Evolutionary conservation across 495 filamentous ascomycete genomes (phyloP).

Genomic region (Hyaloscypha variabilis): DNA sequence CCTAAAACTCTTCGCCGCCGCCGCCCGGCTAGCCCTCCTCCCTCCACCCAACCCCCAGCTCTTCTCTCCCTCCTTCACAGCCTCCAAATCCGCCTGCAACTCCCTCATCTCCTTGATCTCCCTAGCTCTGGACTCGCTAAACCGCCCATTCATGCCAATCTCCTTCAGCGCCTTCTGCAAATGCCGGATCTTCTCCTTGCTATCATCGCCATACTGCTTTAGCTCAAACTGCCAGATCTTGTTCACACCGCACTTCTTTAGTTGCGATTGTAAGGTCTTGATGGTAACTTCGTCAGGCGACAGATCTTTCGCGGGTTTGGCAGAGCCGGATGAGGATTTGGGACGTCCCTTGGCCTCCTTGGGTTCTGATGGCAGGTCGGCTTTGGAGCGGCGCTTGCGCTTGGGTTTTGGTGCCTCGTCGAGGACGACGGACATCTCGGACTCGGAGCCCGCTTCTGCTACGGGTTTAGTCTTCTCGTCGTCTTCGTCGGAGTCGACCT

Average conservation of each 20-base stretch:
- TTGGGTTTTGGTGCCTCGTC: conserved; percentile 67
- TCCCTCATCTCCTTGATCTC: conserved; percentile 87
- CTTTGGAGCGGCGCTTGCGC: conserved; percentile 37
- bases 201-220: conserved; percentile 65
- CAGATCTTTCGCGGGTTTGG: conserved; percentile 44
- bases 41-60: conserved; percentile 66
- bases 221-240: conserved; percentile 91
- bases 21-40: conserved; percentile 35
- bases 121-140: conserved; percentile 78
- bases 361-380: conserved; percentile 27
- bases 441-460: conserved; percentile 58
- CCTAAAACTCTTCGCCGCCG: conserved; percentile 46
- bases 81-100: conserved; percentile 77
- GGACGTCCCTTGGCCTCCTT: conserved; percentile 22
- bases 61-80: conserved; percentile 75
- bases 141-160: conserved; percentile 84
- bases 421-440: conserved; percentile 77
- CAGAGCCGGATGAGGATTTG: conserved; percentile 19
- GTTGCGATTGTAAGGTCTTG: conserved; percentile 85
- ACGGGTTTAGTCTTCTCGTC: conserved; percentile 23
- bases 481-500: conserved; percentile 16
- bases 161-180: conserved; percentile 77
- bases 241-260: conserved; percentile 89
- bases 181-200: conserved; percentile 81
- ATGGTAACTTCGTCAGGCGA: conserved; percentile 78